Percentiles rank a stretch among this genome's conserved stretches.
These are phyloP conservation scores for Candida awuae DNA, from an alignment of 805 yeast genomes.

Conservation along the genomic window DNA sequence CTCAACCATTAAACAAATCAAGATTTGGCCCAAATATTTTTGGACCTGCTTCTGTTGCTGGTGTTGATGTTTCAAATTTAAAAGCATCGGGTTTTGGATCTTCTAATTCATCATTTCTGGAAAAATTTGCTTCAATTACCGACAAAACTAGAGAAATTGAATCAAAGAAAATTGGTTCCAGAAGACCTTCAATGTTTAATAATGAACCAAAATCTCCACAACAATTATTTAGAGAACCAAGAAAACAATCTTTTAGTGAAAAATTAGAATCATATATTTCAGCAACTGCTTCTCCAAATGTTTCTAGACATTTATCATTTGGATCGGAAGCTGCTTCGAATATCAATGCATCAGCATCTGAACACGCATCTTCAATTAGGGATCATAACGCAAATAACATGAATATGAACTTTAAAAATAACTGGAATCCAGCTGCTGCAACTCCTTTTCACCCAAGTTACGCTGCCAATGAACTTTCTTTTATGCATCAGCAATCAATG, in stretches of 20 bases:
- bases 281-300: slow-evolving; percentile 22
- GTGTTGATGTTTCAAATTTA: slow-evolving; percentile 31
- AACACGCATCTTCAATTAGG: slow-evolving; percentile 27
- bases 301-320: slow-evolving; percentile 25
- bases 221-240: slow-evolving; percentile 26
- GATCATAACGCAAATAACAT: slow-evolving; percentile 21
- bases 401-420: slow-evolving; percentile 24
- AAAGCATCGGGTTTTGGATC: slow-evolving; percentile 13
- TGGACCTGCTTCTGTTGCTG: slow-evolving; percentile 54
- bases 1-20: slow-evolving; percentile 17
- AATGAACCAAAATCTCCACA: slow-evolving; percentile 27
- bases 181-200: slow-evolving; percentile 46
- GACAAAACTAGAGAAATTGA: slow-evolving; percentile 66
- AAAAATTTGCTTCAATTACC: slow-evolving; percentile 56
- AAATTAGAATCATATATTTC: slow-evolving; percentile 50
- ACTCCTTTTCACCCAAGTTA: slow-evolving; percentile 45
- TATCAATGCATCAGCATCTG: slow-evolving; percentile 19
- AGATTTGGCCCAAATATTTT: slow-evolving; percentile 34
- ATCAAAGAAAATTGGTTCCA: slow-evolving; percentile 26
- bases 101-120: slow-evolving; percentile 40
- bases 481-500: slow-evolving; percentile 12
- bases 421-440: slow-evolving; percentile 65
- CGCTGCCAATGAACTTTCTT: slow-evolving; percentile 10
- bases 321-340: slow-evolving; percentile 21
- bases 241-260: slow-evolving; percentile 47